These are phyloP conservation scores for Phyllosticta capitalensis DNA, from an alignment of 2,329 filamentous ascomycete species.

Conservation along the genomic window DNA sequence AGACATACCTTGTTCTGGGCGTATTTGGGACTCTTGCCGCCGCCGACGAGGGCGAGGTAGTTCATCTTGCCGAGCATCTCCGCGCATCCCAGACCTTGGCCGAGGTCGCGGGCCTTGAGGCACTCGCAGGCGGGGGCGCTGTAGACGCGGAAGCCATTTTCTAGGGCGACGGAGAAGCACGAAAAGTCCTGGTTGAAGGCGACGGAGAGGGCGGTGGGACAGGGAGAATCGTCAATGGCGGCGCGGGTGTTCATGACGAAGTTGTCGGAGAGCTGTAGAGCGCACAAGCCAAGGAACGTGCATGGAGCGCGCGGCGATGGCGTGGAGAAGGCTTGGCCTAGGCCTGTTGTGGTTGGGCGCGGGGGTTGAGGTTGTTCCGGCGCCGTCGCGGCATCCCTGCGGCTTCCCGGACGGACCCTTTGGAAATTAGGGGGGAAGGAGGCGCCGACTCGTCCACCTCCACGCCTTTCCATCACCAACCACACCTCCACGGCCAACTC, in stretches of 20 bases:
- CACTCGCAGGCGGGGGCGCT: constrained; percentile 22
- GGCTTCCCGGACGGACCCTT: constrained; percentile 10
- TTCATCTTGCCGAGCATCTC: constrained; percentile 83
- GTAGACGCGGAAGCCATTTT: constrained; percentile 64
- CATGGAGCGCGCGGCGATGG: background rate
- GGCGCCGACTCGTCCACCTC: constrained; percentile 6
- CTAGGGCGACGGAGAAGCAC: constrained; percentile 79
- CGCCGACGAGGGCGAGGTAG: constrained; percentile 82
- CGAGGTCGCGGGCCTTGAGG: constrained; percentile 24
- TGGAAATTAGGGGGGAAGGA: constrained; percentile 13
- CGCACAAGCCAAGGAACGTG: background rate
- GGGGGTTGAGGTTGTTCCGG: background rate
- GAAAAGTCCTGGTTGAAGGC: constrained; percentile 79
- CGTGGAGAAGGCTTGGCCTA: constrained; percentile 9
- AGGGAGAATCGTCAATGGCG: constrained; percentile 67
- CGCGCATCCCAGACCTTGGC: constrained; percentile 67
- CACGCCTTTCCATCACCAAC: background rate
- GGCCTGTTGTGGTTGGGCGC: constrained; percentile 13
- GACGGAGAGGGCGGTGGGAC: constrained; percentile 68
- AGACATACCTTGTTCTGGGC: constrained; percentile 66
- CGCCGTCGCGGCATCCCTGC: constrained; percentile 9
- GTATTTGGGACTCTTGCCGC: constrained; percentile 76
- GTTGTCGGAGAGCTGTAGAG: background rate
- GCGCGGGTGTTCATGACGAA: constrained; percentile 75
- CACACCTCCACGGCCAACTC: constrained; percentile 8